Evolutionary conservation across 2,329 filamentous ascomycete species (phyloP), one percentile per base, ranked within the genome.

Genomic region (Colletotrichum sp.): DNA sequence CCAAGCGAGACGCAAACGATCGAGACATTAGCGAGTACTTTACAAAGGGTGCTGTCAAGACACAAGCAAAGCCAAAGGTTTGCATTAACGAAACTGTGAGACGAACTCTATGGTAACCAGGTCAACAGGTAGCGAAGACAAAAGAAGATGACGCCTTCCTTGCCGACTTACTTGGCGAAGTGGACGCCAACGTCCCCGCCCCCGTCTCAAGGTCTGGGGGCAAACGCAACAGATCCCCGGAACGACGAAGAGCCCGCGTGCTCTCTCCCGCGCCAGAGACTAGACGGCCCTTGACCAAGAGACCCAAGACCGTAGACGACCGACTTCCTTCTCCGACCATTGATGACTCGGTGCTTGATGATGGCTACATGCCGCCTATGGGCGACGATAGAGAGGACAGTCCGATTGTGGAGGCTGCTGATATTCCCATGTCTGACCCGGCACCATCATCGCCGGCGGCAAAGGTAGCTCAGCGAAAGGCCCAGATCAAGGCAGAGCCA

Each of bases 11-110:
- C 80, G 96, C 95, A 83, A 95, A 96, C 79, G 96, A 98, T 84
- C 94, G 95, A 82, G 94, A 96, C 80, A 99, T 99, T 83, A 96
- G 94, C 85, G 96, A 98, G 81, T 99, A 98, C 86, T 99, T 99
- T 84, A 96, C 91, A 79, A 95, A 94, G 80, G 95, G 95, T 71
- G 90, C 92, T 39, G 88, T 88, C 76, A 90, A 90, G 78, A 85
- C 90, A 67, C 93, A 93, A 73, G 88, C 93, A 16, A 99, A 98
- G 83, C 90, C 94, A 22, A 99, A 98, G 90, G 95, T 96, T 85
- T 75, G 85, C 32, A 74, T 70, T 6, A n/a, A 16, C 25, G 19
- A n/a, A 15, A 22, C 11, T 11, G n/a, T 52, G 44, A 29, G 11
- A 62, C 27, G 34, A 39, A 16, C 5, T 6, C 34, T 30, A 13